Evolutionary conservation across 1,284 basidiomycete species (phyloP).

Genomic region (Inonotus obliquus): DNA sequence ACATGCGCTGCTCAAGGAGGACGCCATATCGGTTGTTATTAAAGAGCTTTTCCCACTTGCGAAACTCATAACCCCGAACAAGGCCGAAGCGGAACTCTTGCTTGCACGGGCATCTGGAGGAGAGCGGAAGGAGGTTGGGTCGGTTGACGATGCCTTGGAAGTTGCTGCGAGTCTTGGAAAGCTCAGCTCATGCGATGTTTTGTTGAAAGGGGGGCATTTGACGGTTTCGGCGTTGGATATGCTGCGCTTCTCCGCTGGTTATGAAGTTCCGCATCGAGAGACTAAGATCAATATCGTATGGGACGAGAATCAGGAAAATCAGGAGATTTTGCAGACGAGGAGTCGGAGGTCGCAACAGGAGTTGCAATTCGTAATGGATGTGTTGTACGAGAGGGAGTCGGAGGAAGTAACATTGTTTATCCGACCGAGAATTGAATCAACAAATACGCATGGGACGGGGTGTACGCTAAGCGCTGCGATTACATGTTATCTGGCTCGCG

Average conservation of each 20-base stretch:
- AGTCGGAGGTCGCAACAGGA: neutral
- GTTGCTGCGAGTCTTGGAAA: constrained; percentile 52
- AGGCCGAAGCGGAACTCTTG: constrained; percentile 74
- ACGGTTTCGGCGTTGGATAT: constrained; percentile 44
- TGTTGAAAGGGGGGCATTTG: constrained; percentile 90
- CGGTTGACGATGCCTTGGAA: constrained; percentile 58
- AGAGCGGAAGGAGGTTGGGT: constrained; percentile 32
- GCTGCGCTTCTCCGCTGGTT: constrained; percentile 24
- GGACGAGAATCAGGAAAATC: constrained; percentile 48
- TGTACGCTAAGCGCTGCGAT: constrained; percentile 89
- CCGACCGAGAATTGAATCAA: constrained; percentile 61
- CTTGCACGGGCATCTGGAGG: constrained; percentile 30
- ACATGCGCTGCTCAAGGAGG: constrained; percentile 68
- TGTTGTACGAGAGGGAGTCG: constrained; percentile 46
- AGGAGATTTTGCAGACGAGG: constrained; percentile 49
- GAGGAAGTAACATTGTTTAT: constrained; percentile 51
- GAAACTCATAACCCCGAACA: constrained; percentile 83
- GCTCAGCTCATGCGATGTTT: constrained; percentile 54
- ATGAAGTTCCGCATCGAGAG: constrained; percentile 31
- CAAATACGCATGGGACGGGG: constrained; percentile 88
- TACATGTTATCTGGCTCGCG: constrained; percentile 60
- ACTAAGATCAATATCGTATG: constrained; percentile 24
- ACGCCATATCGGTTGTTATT: constrained; percentile 62
- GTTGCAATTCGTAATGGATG: constrained; percentile 63
- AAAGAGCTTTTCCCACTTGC: constrained; percentile 69